Conservation (phyloP, 73 alveolate genomes). For the Paramecium pentaurelia region DNA sequence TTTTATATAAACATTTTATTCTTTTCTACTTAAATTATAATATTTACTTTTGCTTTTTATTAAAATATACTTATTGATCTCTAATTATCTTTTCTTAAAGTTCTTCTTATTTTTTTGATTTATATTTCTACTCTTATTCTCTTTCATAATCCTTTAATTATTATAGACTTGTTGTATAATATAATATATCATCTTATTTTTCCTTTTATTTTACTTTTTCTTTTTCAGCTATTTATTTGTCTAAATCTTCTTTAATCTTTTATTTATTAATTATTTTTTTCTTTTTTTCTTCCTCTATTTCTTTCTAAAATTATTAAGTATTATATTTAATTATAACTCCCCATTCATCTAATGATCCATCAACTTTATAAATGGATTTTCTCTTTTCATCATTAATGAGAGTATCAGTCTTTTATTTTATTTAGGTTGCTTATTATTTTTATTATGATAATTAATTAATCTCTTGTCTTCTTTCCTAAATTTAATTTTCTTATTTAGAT, state of each 20-base stretch:
- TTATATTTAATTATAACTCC: neutral
- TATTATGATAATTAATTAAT: neutral
- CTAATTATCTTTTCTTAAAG: neutral
- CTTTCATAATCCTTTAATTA: neutral
- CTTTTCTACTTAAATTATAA: neutral
- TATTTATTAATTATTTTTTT: neutral
- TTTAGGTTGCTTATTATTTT: neutral
- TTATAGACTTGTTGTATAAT: neutral
- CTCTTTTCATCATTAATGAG: neutral
- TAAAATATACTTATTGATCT: neutral
- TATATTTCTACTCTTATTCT: neutral
- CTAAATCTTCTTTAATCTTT: neutral
- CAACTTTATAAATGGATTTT: constrained; percentile 16
- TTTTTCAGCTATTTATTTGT: neutral
- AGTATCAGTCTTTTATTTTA: neutral
- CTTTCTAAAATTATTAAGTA: neutral
- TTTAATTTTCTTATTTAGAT: neutral
- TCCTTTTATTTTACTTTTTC: neutral
- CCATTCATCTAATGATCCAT: constrained; percentile 17
- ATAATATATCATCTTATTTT: neutral
- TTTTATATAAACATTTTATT: neutral
- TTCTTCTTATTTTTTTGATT: neutral
- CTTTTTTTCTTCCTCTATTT: neutral
- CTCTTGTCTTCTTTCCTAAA: neutral
- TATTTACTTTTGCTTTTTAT: neutral